Conservation (phyloP, 306 rosid genomes). For the Rosa persica region DNA sequence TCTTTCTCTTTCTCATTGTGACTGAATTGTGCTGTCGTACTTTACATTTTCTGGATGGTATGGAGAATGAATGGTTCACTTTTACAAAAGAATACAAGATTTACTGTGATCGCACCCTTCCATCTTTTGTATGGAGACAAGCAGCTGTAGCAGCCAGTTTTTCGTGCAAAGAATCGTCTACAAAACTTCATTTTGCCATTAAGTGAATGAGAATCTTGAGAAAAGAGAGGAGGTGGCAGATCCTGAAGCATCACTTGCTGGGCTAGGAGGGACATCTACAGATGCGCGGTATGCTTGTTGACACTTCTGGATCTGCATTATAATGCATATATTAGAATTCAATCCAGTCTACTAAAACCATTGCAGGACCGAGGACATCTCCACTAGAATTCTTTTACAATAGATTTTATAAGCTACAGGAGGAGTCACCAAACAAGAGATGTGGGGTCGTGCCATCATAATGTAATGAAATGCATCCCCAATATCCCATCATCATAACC, state of each 20-base stretch:
- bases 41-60: constrained; percentile 40
- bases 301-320: constrained; percentile 79
- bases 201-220: constrained; percentile 88
- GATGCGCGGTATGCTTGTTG: constrained; percentile 80
- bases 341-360: background rate
- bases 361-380: background rate
- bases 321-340: constrained; percentile 20
- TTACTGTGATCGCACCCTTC: constrained; percentile 39
- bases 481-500: background rate
- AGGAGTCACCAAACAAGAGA: background rate
- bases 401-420: background rate
- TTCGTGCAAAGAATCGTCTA: constrained; percentile 23
- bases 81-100: constrained; percentile 28
- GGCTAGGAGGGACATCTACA: constrained; percentile 64
- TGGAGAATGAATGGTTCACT: constrained; percentile 15
- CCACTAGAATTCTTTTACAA: background rate
- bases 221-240: constrained; percentile 68
- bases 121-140: constrained; percentile 20
- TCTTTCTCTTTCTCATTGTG: constrained; percentile 16
- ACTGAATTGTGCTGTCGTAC: constrained; percentile 29
- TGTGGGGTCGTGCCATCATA: background rate
- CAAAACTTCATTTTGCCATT: constrained; percentile 23
- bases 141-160: constrained; percentile 33
- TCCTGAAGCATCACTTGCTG: constrained; percentile 64
- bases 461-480: background rate